Evolutionary conservation across 2,329 filamentous ascomycete species (phyloP).

Genomic region (Penicillium sp.): DNA sequence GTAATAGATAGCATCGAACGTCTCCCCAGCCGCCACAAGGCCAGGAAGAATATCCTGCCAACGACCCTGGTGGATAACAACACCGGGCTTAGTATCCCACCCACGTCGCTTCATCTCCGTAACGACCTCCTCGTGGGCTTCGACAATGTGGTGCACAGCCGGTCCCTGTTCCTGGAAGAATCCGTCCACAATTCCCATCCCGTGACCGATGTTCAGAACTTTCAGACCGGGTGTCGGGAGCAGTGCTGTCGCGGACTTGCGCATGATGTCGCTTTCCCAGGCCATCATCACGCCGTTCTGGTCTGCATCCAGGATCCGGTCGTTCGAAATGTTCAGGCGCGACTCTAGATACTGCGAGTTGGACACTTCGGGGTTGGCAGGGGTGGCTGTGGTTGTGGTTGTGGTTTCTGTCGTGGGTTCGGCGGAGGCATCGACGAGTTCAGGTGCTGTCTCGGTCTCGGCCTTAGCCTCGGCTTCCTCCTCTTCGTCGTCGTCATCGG

Average conservation of each 20-base stretch:
- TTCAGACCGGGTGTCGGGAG: constrained; percentile 62
- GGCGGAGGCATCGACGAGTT: constrained; percentile 26
- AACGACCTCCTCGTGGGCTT: constrained; percentile 78
- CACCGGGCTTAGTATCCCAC: constrained; percentile 63
- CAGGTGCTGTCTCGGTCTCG: constrained; percentile 18
- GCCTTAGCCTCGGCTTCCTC: constrained; percentile 20
- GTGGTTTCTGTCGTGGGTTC: constrained; percentile 11
- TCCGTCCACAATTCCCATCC: constrained; percentile 83
- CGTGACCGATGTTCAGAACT: constrained; percentile 83
- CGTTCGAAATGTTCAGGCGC: constrained; percentile 62
- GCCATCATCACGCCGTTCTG: constrained; percentile 92
- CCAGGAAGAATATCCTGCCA: constrained; percentile 80
- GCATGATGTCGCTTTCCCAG: constrained; percentile 88
- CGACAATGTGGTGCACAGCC: constrained; percentile 75
- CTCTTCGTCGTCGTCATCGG: constrained; percentile 37
- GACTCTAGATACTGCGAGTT: constrained; percentile 69
- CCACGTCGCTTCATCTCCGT: constrained; percentile 65
- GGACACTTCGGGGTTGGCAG: constrained; percentile 50
- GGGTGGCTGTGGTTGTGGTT: constrained; percentile 3
- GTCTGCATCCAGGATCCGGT: constrained; percentile 69
- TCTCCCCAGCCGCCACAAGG: constrained; percentile 65
- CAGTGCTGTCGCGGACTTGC: constrained; percentile 68
- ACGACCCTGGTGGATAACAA: constrained; percentile 64
- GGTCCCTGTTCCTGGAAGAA: constrained; percentile 71
- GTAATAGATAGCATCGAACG: constrained; percentile 90